Base-by-base conservation (phyloP, 768 basidiomycete genomes). In the Fomitopsis pulvina region DNA sequence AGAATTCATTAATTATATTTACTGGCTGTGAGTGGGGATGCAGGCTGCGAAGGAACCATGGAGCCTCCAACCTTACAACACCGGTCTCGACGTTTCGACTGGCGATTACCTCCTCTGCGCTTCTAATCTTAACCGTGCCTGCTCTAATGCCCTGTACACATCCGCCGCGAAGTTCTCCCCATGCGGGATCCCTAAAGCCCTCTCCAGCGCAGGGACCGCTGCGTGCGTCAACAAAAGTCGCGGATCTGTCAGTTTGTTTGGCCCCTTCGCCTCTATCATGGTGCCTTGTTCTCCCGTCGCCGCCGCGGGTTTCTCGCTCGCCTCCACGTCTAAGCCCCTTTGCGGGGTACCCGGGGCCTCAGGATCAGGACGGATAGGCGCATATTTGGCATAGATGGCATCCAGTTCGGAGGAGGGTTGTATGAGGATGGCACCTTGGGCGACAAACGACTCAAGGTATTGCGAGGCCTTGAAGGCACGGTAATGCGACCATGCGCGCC, bases 401-500 rank as follows among this genome's bases (percentile, higher is more conserved):
- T 90, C 83, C 21, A 91, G 74, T 20, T 68, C 66, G 44, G 67
- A 53, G 60, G 74, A 80, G 16, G 76, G 66, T 58, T 79, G 63
- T 2, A 86, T 81, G 10, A 77, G 68, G 41, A 91, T 78, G 27
- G 73, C 65, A 2, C 75, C 77, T 28, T 68, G 67, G 41, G 78
- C 71, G 38, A 89, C 61, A 42, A 91, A 76, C 24, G 69, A 70
- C 56, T 80, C 69, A 1, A 91, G 68, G 67, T 88, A 83, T 59
- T 79, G 70, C 8, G 88, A 83, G 27, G 85, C 75, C 68, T 76
- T 83, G 66, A 79, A 85, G 25, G 85, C 85, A 87, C 73, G 78
- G 62, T 84, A 91, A 65, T 92, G 88, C 34, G 82, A 84, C 87
- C 87, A 92, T 38, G 86, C 81, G 39, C 88, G 75, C 88, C 88